Conservation (phyloP, 169 alveolate species). For the Prorocentrum cordatum region DNA sequence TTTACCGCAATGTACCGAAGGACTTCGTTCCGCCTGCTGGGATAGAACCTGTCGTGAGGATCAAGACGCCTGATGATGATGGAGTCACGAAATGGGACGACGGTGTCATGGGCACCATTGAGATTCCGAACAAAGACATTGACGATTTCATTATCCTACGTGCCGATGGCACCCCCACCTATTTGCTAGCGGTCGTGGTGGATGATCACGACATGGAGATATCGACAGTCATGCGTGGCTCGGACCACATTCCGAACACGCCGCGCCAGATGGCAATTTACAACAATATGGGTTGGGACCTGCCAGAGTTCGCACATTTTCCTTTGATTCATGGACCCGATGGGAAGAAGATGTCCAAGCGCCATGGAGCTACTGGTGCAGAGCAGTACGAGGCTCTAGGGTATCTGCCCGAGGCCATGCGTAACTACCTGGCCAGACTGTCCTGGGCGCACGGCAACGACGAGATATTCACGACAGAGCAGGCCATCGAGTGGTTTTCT, state of each 20-base stretch:
- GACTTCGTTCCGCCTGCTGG: neutral
- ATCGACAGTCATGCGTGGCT: conserved; percentile 21
- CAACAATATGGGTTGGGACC: conserved; percentile 37
- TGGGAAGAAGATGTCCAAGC: conserved; percentile 53
- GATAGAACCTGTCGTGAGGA: conserved; percentile 15
- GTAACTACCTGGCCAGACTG: conserved; percentile 48
- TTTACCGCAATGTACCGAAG: neutral
- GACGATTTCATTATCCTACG: conserved; percentile 35
- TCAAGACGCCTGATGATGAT: conserved; percentile 13
- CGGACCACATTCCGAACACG: conserved; percentile 42
- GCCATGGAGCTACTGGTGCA: conserved; percentile 46
- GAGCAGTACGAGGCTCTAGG: conserved; percentile 54
- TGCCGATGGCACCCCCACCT: conserved; percentile 46
- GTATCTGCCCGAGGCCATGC: conserved; percentile 42
- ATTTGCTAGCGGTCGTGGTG: conserved; percentile 42
- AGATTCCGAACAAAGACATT: conserved; percentile 35
- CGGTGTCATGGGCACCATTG: conserved; percentile 46
- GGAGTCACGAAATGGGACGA: conserved; percentile 52
- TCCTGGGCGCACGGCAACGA: conserved; percentile 59
- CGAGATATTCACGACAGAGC: conserved; percentile 45
- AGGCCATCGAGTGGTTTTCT: conserved; percentile 33
- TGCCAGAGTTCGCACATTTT: conserved; percentile 38
- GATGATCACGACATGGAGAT: conserved; percentile 55
- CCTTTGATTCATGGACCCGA: conserved; percentile 46
- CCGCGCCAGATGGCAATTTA: conserved; percentile 46